A percentile compares a stretch with the other conserved stretches of the same genome.
phyloP scores from a whole-genome alignment of 352 stramenopile genomes.

The Phytophthora citrophthora region DNA sequence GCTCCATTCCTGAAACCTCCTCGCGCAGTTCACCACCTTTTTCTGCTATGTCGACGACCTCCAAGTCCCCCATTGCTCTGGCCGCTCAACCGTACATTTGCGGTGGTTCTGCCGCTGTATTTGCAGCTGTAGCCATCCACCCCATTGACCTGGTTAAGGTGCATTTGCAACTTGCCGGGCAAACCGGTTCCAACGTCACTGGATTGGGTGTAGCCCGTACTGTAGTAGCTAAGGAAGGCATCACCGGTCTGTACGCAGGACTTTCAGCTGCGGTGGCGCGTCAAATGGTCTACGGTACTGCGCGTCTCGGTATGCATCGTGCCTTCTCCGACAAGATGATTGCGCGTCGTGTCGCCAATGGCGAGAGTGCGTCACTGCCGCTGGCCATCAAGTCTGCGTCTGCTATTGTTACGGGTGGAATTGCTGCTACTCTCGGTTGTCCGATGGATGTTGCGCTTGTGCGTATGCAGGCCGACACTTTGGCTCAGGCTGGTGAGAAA shows the following conservation, averaged over 20 bases:
- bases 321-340: slow-evolving; percentile 84
- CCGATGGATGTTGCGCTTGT: slow-evolving; percentile 98
- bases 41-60: slow-evolving; percentile 31
- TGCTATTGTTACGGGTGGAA: slow-evolving; percentile 75
- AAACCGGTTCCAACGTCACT: slow-evolving; percentile 80
- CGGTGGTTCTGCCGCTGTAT: slow-evolving; percentile 74
- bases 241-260: slow-evolving; percentile 85
- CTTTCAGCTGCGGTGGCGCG: slow-evolving; percentile 82
- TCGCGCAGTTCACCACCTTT: slow-evolving; percentile 11
- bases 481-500: slow-evolving; percentile 90
- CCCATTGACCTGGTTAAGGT: slow-evolving; percentile 93
- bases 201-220: slow-evolving; percentile 78
- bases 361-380: slow-evolving; percentile 71
- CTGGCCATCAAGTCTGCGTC: slow-evolving; percentile 78
- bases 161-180: slow-evolving; percentile 86
- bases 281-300: slow-evolving; percentile 89
- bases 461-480: slow-evolving; percentile 97
- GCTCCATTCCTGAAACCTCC: slow-evolving; percentile 38
- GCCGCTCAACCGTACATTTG: slow-evolving; percentile 81
- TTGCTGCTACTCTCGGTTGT: slow-evolving; percentile 97
- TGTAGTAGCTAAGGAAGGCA: slow-evolving; percentile 80
- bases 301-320: slow-evolving; percentile 85
- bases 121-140: slow-evolving; percentile 86
- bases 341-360: slow-evolving; percentile 67
- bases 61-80: slow-evolving; percentile 58